Conservation (phyloP, 2,329 filamentous ascomycete species). For the Pezizomycotina sp. region DNA sequence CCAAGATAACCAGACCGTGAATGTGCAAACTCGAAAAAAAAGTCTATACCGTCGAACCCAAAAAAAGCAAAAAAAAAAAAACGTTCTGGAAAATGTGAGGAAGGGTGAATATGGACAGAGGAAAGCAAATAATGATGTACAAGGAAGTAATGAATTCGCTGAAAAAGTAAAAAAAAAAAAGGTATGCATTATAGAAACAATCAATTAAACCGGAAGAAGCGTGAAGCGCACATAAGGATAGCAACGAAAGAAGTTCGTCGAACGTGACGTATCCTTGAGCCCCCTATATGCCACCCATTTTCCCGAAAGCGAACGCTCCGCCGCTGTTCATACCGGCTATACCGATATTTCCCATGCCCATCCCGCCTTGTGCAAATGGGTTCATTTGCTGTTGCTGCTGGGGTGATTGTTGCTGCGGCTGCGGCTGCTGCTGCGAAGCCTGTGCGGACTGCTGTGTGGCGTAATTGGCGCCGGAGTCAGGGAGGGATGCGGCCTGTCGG, state of each 20-base stretch:
- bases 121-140: constrained; percentile 9
- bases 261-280: neutral
- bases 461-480: constrained; percentile 19
- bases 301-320: constrained; percentile 18
- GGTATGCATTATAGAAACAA: constrained; percentile 5
- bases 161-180: constrained; percentile 6
- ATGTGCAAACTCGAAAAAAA: neutral
- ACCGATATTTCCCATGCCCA: constrained; percentile 10
- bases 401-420: too few relatives aligned
- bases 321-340: constrained; percentile 18
- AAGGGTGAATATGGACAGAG: constrained; percentile 2
- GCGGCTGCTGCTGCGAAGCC: too few relatives aligned
- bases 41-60: neutral
- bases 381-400: constrained; percentile 20
- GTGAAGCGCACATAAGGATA: neutral
- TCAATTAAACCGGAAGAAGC: neutral
- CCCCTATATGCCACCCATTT: constrained; percentile 19
- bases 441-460: too few relatives aligned
- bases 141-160: constrained; percentile 6
- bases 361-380: constrained; percentile 14
- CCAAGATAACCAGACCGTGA: neutral
- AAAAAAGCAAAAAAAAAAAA: neutral
- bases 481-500: constrained; percentile 9
- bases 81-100: constrained; percentile 1
- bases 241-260: neutral